A percentile compares a stretch with the other conserved stretches of the same genome.
Conservation (phyloP, 192 early-diverging fungal species). For the Pilobolus umbonatus region DNA sequence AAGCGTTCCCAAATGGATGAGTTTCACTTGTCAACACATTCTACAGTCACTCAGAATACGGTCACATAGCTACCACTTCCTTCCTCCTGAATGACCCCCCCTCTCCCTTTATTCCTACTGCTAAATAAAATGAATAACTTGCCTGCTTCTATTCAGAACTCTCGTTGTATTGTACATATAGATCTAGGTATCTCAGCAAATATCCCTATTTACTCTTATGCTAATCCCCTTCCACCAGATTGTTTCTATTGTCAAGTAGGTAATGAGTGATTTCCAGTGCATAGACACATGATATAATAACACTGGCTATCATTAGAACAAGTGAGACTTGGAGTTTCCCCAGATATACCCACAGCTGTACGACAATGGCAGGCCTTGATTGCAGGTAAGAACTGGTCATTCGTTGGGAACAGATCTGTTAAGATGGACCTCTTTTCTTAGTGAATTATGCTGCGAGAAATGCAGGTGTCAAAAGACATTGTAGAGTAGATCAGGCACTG, state of each 20-base stretch:
- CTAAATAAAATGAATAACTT: slow-evolving; percentile 15
- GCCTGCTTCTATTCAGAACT: slow-evolving; percentile 17
- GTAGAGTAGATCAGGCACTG: slow-evolving; percentile 46
- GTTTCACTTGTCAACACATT: too few species aligned
- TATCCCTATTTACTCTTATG: background rate
- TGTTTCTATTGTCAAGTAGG: slow-evolving; percentile 81
- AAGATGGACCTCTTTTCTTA: background rate
- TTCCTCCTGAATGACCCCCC: too few species aligned
- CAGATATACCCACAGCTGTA: slow-evolving; percentile 70
- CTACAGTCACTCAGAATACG: too few species aligned
- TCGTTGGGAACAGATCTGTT: background rate
- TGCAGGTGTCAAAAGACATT: slow-evolving; percentile 68
- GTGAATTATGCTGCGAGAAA: slow-evolving; percentile 86
- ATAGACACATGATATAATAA: background rate
- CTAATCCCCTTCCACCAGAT: slow-evolving; percentile 34
- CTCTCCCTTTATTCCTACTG: background rate
- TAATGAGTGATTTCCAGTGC: slow-evolving; percentile 39
- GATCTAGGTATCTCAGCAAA: slow-evolving; percentile 37
- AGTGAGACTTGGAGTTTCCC: slow-evolving; percentile 61
- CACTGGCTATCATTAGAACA: slow-evolving; percentile 43
- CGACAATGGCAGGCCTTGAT: slow-evolving; percentile 90
- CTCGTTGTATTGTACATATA: slow-evolving; percentile 32
- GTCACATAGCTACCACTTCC: too few species aligned
- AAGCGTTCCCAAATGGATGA: too few species aligned
- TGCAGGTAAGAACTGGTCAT: slow-evolving; percentile 41